Percentiles rank a stretch among this genome's conserved stretches.
Evolutionary conservation across 179 eudicot genomes (phyloP).

Genomic region (Silene noctiflora): DNA sequence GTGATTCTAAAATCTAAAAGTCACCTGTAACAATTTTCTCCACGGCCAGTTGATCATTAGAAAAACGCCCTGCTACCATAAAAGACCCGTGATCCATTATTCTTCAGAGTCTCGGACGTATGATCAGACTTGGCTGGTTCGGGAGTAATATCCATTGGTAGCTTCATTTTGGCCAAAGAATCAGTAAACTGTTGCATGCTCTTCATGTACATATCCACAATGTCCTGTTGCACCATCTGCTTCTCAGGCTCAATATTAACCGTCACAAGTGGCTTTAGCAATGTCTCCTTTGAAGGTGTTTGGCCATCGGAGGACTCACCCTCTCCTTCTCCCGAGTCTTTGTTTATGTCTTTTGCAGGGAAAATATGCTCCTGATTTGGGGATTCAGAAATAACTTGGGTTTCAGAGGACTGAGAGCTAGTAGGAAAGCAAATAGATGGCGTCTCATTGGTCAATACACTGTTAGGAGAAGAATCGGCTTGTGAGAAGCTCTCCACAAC

Average conservation of each 20-base stretch:
- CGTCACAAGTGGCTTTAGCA: conserved; percentile 43
- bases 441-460: conserved; percentile 60
- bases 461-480: conserved; percentile 64
- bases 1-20: conserved; percentile 46
- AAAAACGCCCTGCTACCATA: conserved; percentile 99
- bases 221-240: conserved; percentile 82
- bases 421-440: conserved; percentile 45
- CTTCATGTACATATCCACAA: conserved; percentile 96
- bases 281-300: conserved; percentile 30
- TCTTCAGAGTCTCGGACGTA: conserved; percentile 55
- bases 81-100: conserved; percentile 69
- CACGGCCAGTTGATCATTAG: conserved; percentile 33
- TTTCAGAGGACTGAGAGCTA: conserved; percentile 52
- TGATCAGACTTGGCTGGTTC: conserved; percentile 64
- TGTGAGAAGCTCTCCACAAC: conserved; percentile 54
- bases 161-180: conserved; percentile 93
- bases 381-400: conserved; percentile 43
- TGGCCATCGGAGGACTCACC: conserved; percentile 38
- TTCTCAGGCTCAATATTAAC: conserved; percentile 64
- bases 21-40: conserved; percentile 34
- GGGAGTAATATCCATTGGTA: conserved; percentile 66
- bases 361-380: conserved; percentile 35
- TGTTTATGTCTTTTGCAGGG: conserved; percentile 30
- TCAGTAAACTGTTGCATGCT: conserved; percentile 98
- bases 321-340: conserved; percentile 44